Conservation (phyloP, 176 grass and related monocot genomes). For the Puccinellia tenuiflora region DNA sequence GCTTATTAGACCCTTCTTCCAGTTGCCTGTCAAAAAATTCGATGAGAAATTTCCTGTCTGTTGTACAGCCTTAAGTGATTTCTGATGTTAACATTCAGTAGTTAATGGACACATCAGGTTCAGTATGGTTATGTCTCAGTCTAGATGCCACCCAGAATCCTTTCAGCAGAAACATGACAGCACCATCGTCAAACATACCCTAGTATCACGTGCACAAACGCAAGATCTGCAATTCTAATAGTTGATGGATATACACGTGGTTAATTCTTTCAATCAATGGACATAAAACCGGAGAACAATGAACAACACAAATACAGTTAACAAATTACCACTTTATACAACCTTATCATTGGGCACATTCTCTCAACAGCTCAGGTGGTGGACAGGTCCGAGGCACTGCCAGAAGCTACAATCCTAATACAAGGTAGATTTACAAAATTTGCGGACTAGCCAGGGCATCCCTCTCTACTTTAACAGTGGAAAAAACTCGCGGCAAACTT, state of each 20-base stretch:
- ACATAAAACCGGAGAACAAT: too few relatives aligned
- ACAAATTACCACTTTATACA: slow-evolving; percentile 9
- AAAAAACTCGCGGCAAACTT: slow-evolving; percentile 9
- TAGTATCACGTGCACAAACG: background rate
- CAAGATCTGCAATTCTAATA: background rate
- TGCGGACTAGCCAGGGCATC: slow-evolving; percentile 1
- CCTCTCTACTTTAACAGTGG: background rate
- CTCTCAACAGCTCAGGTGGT: slow-evolving; percentile 3
- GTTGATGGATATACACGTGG: background rate
- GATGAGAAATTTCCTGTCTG: background rate
- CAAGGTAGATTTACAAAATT: slow-evolving; percentile 34
- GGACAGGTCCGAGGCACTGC: background rate
- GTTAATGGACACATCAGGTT: too few relatives aligned
- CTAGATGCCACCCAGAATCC: background rate
- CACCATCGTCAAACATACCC: background rate
- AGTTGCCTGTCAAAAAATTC: background rate
- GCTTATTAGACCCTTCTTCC: background rate
- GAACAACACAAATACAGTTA: too few relatives aligned
- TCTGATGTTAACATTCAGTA: background rate
- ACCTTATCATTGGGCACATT: slow-evolving; percentile 15
- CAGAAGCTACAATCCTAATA: slow-evolving; percentile 17
- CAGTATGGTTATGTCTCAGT: background rate
- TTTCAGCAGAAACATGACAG: background rate
- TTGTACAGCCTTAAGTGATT: background rate
- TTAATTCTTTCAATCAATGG: background rate